phyloP scores from a whole-genome alignment of 2,329 filamentous ascomycete species.

The Ophioceras dolichostomum region DNA sequence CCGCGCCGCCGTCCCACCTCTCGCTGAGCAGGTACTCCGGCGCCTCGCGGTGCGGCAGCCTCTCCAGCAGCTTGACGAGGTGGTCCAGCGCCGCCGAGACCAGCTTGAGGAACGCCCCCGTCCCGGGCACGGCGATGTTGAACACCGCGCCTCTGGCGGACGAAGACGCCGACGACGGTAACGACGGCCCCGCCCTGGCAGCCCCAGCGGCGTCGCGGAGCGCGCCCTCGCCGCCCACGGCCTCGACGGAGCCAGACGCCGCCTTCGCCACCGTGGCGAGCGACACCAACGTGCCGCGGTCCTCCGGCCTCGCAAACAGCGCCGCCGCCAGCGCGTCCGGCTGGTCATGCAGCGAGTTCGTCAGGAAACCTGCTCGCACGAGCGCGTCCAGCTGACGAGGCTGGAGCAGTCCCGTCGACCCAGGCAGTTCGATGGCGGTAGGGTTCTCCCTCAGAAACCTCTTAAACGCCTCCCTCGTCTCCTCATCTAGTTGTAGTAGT shows the following conservation, averaged over 20 bases:
- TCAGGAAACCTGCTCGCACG: constrained; percentile 56
- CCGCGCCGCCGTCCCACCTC: constrained; percentile 58
- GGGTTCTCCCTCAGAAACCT: constrained; percentile 37
- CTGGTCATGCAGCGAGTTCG: constrained; percentile 20
- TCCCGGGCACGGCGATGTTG: constrained; percentile 50
- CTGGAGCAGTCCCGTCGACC: constrained; percentile 7
- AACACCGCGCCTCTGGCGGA: too few species aligned
- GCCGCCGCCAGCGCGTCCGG: constrained; percentile 11
- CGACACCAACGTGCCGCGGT: constrained; percentile 42
- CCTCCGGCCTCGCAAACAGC: constrained; percentile 35
- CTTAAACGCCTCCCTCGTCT: constrained; percentile 37
- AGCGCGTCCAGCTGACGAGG: constrained; percentile 22
- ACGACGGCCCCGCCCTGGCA: constrained; percentile 16
- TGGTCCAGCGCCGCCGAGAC: constrained; percentile 49
- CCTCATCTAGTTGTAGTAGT: constrained; percentile 26
- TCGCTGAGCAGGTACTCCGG: constrained; percentile 51
- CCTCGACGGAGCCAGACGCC: constrained; percentile 55
- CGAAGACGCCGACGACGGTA: not conserved
- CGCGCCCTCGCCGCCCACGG: constrained; percentile 56
- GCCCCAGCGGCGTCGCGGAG: constrained; percentile 50
- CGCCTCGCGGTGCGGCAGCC: constrained; percentile 49
- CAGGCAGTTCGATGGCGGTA: constrained; percentile 26
- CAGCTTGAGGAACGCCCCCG: constrained; percentile 56
- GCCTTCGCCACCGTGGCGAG: constrained; percentile 51
- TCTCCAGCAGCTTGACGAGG: constrained; percentile 43